Evolutionary conservation across 2,329 filamentous ascomycete genomes (phyloP).

Genomic region (Neopestalotiopsis clavispora): DNA sequence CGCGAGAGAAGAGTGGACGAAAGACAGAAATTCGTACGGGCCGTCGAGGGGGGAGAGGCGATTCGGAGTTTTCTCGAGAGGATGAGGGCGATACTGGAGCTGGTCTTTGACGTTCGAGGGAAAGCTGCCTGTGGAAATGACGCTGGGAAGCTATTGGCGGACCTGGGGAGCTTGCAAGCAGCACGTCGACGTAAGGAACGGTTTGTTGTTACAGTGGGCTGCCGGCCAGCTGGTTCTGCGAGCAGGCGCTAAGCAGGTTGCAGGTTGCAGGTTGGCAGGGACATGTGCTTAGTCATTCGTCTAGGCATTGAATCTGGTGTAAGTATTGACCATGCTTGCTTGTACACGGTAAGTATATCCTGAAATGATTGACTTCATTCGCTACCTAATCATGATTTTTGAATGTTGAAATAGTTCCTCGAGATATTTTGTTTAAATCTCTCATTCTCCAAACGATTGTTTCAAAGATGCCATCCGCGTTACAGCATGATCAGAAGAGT

Average conservation of each 20-base stretch:
- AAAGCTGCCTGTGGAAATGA: slow-evolving; percentile 17
- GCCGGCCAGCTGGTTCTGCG: not conserved
- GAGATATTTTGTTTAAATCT: not conserved
- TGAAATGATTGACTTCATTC: too few species aligned
- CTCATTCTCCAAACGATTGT: not conserved
- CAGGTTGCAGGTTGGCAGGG: not conserved
- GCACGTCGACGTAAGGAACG: not conserved
- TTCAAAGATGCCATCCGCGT: not conserved
- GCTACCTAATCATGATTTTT: too few species aligned
- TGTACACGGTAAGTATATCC: too few species aligned
- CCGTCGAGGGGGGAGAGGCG: slow-evolving; percentile 16
- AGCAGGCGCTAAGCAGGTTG: not conserved
- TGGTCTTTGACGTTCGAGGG: not conserved
- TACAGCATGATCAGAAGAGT: not conserved
- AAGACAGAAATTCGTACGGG: not conserved
- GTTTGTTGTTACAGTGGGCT: not conserved
- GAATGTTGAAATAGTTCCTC: not conserved
- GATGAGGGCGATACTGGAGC: slow-evolving; percentile 11
- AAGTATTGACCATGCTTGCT: too few species aligned
- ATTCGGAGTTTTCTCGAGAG: slow-evolving; percentile 15
- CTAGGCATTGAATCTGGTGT: not conserved
- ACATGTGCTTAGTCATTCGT: not conserved
- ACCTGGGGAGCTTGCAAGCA: not conserved
- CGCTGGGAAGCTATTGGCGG: slow-evolving; percentile 10
- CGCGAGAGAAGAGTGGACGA: not conserved